phyloP scores from a whole-genome alignment of 2,329 filamentous ascomycete species.

The Fusarium mexicanum region DNA sequence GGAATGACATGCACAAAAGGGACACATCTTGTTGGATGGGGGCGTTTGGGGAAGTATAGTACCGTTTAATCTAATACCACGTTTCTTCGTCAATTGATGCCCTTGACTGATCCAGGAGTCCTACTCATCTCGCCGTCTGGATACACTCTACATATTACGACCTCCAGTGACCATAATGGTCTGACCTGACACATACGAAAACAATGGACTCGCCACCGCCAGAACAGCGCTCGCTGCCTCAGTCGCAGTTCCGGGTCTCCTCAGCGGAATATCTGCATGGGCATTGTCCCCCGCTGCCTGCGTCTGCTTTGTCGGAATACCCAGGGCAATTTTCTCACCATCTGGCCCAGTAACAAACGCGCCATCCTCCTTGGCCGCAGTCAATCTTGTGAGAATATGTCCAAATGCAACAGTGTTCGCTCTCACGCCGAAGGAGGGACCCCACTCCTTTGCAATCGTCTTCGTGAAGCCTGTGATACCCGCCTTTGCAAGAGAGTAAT shows the following conservation, averaged over 20 bases:
- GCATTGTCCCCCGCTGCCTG: constrained; percentile 53
- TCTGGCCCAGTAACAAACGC: constrained; percentile 80
- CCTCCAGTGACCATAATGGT: constrained; percentile 89
- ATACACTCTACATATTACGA: constrained; percentile 60
- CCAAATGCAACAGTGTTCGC: constrained; percentile 88
- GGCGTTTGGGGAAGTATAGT: constrained; percentile 46
- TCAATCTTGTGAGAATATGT: constrained; percentile 81
- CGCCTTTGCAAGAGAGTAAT: constrained; percentile 87
- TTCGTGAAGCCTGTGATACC: constrained; percentile 85
- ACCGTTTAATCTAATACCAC: constrained; percentile 47
- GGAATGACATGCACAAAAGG: constrained; percentile 35
- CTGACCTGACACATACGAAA: constrained; percentile 87
- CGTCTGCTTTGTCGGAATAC: constrained; percentile 73
- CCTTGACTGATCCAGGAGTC: background rate
- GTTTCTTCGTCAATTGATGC: constrained; percentile 35
- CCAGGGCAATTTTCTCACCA: constrained; percentile 78
- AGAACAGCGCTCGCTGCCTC: constrained; percentile 83
- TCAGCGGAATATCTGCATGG: constrained; percentile 78
- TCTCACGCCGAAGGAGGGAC: constrained; percentile 81
- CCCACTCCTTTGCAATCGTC: constrained; percentile 93
- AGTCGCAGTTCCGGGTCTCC: constrained; percentile 78
- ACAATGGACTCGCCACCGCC: constrained; percentile 82
- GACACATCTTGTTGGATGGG: constrained; percentile 38
- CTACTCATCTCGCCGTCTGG: background rate
- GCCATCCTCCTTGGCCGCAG: constrained; percentile 84